Evolutionary conservation across 2,329 filamentous ascomycete genomes (phyloP).

Genomic region (Mycogone perniciosa): DNA sequence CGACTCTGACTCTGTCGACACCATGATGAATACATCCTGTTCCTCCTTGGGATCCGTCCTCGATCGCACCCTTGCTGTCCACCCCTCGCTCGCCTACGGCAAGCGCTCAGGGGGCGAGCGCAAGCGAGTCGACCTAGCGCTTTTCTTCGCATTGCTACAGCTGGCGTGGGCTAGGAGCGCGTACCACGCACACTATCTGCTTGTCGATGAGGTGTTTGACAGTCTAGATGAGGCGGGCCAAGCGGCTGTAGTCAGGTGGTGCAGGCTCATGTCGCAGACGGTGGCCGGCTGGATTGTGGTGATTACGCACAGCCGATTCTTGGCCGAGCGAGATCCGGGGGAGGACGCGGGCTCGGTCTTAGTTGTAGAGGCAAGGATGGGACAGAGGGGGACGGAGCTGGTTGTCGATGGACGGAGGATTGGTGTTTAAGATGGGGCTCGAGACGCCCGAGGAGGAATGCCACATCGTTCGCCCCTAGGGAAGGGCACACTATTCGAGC

Average conservation of each 20-base stretch:
- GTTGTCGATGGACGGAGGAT: constrained; percentile 12
- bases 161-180: constrained; percentile 13
- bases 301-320: constrained; percentile 17
- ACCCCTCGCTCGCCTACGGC: constrained; percentile 12
- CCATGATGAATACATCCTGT: neutral
- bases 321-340: constrained; percentile 13
- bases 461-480: neutral
- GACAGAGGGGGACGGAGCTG: constrained; percentile 14
- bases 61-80: constrained; percentile 10
- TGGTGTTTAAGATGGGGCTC: constrained; percentile 1
- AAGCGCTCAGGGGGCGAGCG: constrained; percentile 19
- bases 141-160: constrained; percentile 19
- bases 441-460: neutral
- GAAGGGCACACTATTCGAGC: neutral
- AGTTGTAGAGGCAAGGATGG: constrained; percentile 15
- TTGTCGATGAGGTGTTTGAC: constrained; percentile 19
- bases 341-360: constrained; percentile 8
- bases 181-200: constrained; percentile 16
- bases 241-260: constrained; percentile 16
- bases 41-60: constrained; percentile 9
- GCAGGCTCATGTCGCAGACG: constrained; percentile 11
- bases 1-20: constrained; percentile 8
- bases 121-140: constrained; percentile 16
- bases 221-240: constrained; percentile 15
- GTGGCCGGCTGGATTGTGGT: constrained; percentile 16